Evolutionary conservation across 768 basidiomycete species (phyloP), one percentile per base, ranked within the genome.

Genomic region (Naematelia aurantialba): DNA sequence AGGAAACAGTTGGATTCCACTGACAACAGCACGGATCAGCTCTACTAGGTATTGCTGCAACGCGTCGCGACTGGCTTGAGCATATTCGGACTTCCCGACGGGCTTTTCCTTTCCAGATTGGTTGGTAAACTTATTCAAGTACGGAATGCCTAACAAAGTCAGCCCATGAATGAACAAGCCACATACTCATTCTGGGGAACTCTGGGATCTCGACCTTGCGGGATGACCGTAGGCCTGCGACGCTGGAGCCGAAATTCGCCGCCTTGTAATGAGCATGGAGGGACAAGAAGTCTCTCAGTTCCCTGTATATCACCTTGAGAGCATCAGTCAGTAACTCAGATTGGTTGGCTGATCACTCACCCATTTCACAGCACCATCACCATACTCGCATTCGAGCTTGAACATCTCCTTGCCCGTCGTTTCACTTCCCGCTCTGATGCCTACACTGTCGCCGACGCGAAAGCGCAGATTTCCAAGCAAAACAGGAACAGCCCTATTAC

Each of bases 311-410:
- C 29, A 78, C 76, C 77, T 75, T 51, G 14, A 39, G 13, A 2
- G 17, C 19, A 22, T 39, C 34, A 54, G 29, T 21, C 19, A 42
- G 30, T 29, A 42, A 5, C 12, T 8, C 19, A 22, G 25, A 4
- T 8, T 30, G 30, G 25, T 13, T 5, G 45, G 27, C 34, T 4
- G 11, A 13, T 29, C 1, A 55, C 75, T 82, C 26, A 96, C 93
- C 94, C 96, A 99, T 75, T 80, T 91, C 81, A 71, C 85, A 12
- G 87, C 86, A 21, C 91, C 91, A 64, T 94, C 92, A 0, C 91
- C 94, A 75, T 99, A 98, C 76, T 96, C 89, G 74, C 92, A 97
- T 76, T 81, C 74, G 27, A 77, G 58, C 59, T 76, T 70, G 62
- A 78, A 78, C 57, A 78, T 75, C 42, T 76, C 76, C 34, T 72